Percentiles rank a stretch among this genome's conserved stretches.
Conservation (phyloP, 2,329 filamentous ascomycete genomes). For the Apiospora arundinis region DNA sequence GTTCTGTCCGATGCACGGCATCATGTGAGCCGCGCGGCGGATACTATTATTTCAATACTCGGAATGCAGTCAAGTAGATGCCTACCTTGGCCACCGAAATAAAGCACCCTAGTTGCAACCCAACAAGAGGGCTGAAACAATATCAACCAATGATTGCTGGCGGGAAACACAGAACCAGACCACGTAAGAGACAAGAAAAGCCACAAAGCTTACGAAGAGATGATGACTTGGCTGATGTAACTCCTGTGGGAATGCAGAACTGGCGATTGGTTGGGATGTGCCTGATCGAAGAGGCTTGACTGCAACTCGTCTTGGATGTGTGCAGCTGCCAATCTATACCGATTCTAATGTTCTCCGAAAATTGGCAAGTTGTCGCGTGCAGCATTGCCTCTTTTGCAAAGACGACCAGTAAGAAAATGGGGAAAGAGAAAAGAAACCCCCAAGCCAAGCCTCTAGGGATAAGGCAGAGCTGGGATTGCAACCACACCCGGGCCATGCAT, state of each 20-base stretch:
- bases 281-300: not conserved
- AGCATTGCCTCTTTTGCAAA: not conserved
- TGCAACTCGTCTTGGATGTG: too few species aligned
- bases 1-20: not conserved
- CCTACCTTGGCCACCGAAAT: not conserved
- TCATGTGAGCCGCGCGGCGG: not conserved
- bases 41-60: not conserved
- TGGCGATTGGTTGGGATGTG: not conserved
- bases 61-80: not conserved
- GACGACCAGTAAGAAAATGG: not conserved
- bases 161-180: not conserved
- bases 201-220: conserved; percentile 8
- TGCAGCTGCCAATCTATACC: not conserved
- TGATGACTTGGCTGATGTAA: not conserved
- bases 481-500: not conserved
- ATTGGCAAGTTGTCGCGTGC: not conserved
- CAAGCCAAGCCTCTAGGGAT: not conserved
- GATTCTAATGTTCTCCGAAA: not conserved
- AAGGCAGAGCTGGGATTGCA: not conserved
- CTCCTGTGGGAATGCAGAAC: not conserved
- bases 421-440: not conserved
- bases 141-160: not conserved
- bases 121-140: not conserved
- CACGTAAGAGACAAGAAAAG: not conserved
- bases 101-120: not conserved